Percentiles rank a stretch among this genome's conserved stretches.
These are phyloP conservation scores for Helicostylum pulchrum DNA, from an alignment of 192 early-diverging fungal genomes.

Conservation along the genomic window DNA sequence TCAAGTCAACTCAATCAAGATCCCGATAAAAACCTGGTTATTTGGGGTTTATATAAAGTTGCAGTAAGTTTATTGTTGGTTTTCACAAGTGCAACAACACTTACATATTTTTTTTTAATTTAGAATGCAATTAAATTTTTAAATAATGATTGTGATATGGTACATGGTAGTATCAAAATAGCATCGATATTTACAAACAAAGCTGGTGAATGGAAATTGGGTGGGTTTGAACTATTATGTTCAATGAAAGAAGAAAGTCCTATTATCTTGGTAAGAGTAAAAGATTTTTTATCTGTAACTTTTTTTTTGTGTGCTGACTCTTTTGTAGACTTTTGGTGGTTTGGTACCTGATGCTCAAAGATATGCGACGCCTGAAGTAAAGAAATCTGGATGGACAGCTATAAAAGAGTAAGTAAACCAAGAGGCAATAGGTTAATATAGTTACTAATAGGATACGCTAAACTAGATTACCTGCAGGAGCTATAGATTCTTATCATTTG, in stretches of 20 bases:
- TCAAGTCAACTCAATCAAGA: slow-evolving; percentile 44
- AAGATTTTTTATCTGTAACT: too few relatives aligned
- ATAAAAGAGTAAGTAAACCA: slow-evolving; percentile 54
- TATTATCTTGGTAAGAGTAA: slow-evolving; percentile 52
- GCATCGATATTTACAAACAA: slow-evolving; percentile 82
- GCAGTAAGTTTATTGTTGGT: slow-evolving; percentile 52
- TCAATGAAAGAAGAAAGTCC: slow-evolving; percentile 68
- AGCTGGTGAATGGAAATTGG: slow-evolving; percentile 94
- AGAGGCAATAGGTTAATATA: neutral
- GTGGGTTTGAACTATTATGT: slow-evolving; percentile 81
- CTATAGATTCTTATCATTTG: slow-evolving; percentile 81
- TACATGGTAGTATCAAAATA: slow-evolving; percentile 83
- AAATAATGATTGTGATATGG: slow-evolving; percentile 78
- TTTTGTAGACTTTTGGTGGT: slow-evolving; percentile 56
- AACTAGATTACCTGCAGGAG: slow-evolving; percentile 35
- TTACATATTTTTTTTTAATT: neutral
- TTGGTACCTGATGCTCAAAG: slow-evolving; percentile 59
- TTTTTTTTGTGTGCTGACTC: neutral
- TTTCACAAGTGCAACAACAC: too few relatives aligned
- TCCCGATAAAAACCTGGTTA: slow-evolving; percentile 59
- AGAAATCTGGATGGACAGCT: slow-evolving; percentile 55
- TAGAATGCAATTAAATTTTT: slow-evolving; percentile 85
- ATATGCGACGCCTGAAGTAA: slow-evolving; percentile 74
- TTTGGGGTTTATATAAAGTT: slow-evolving; percentile 88
- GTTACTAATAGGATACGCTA: slow-evolving; percentile 12